Base-by-base conservation (phyloP, 2,329 filamentous ascomycete genomes). In the Claviceps cyperi region DNA sequence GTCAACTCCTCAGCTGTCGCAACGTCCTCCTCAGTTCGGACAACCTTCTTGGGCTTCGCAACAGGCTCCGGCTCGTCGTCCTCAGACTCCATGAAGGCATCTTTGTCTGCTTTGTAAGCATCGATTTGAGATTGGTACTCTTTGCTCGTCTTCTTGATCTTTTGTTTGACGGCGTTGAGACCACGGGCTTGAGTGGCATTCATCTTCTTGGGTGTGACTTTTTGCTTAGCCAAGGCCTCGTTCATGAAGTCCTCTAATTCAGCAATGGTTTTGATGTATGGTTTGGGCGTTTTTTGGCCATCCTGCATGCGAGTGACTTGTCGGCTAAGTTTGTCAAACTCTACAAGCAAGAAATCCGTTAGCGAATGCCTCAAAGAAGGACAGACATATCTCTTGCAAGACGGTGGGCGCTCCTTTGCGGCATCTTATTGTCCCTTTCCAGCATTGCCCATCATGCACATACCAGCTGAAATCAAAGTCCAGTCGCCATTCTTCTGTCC, bases 121-220 rank as follows among this genome's bases (percentile, higher is more conserved):
- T 95, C 88, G 60, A 98, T 84, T 63, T 95, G 86, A 54, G 78
- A 74, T 63, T 87, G 80, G 71, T 91, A 91, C 56, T 97, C 91
- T 72, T 94, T 94, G 77, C 91, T 94, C 72, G 91, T 91, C 80
- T 96, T 97, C 80, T 91, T 90, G 74, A 98, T 88, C 72, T 90
- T 90, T 69, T 98, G 92, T 73, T 96, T 94, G 63, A 97, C 86
- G 55, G 90, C 88, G 68, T 97, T 98, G 62, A 98, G 79, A 62
- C 90, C 89, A 70, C 89, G 87, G 57, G 89, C 85, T 65, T 91
- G 94, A 64, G 84, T 92, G 54, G 90, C 89, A 72, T 95, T 98
- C 90, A 97, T 95, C 78, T 96, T 97, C 81, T 96, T 96, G 55
- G 84, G 81, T 2, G 86, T 86, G 58, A 94, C 86, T 76, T 98